Conservation (phyloP, 2,329 filamentous ascomycete species). For the Ascosphaera acerosa region DNA sequence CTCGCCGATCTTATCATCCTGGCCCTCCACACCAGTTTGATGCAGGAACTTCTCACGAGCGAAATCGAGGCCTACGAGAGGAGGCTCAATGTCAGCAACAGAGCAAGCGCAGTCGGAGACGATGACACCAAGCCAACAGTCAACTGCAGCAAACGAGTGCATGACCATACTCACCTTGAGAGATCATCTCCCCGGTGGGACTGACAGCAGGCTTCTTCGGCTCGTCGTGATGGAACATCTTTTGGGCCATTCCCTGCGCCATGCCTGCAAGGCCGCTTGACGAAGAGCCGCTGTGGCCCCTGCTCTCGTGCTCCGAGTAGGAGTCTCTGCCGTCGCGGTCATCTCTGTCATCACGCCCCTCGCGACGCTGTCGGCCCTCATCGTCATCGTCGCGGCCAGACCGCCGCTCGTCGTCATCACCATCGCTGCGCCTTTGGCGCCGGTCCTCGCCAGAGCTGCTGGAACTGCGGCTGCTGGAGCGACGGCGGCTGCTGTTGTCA, state of each 20-base stretch:
- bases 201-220: not conserved
- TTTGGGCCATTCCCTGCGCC: not conserved
- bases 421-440: not conserved
- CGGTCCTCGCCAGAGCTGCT: no score
- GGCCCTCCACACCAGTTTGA: not conserved
- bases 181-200: not conserved
- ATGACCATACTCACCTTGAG: no score
- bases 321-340: not conserved
- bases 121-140: no score
- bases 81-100: not conserved
- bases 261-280: not conserved
- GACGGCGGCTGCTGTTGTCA: no score
- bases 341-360: not conserved
- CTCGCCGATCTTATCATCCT: not conserved
- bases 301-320: no score
- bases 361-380: not conserved
- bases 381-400: not conserved
- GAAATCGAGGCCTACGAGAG: not conserved
- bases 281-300: no score
- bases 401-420: not conserved
- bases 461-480: no score
- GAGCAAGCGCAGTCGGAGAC: no score
- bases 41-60: not conserved
- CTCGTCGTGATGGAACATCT: not conserved
- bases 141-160: no score